These are phyloP conservation scores for Fraxinus greggii DNA, from an alignment of 305 asterid genomes.

Conservation along the genomic window DNA sequence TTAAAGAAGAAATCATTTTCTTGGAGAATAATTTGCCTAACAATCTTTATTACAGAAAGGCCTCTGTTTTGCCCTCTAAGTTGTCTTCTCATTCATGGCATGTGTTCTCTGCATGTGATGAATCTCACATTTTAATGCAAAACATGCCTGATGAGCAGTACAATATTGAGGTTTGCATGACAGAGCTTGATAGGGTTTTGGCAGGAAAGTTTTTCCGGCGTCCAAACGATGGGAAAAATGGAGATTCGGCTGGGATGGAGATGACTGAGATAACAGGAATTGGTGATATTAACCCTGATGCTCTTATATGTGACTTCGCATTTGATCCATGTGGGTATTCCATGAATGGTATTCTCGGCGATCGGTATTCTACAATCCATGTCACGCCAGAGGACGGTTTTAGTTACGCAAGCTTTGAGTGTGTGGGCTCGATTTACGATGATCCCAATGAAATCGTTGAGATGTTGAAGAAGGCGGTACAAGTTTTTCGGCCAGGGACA, in stretches of 20 bases:
- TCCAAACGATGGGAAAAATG: slow-evolving; percentile 38
- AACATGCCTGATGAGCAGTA: slow-evolving; percentile 19
- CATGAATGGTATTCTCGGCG: slow-evolving; percentile 57
- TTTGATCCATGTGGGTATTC: slow-evolving; percentile 77
- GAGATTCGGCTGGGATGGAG: slow-evolving; percentile 49
- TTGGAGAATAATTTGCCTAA: slow-evolving; percentile 44
- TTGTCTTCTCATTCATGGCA: slow-evolving; percentile 54
- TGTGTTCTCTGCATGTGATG: slow-evolving; percentile 49
- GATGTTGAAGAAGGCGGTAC: slow-evolving; percentile 53
- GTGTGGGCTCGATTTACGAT: slow-evolving; percentile 47
- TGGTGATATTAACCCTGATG: slow-evolving; percentile 38
- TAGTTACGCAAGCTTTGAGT: slow-evolving; percentile 43
- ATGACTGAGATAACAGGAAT: slow-evolving; percentile 60
- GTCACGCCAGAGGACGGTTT: slow-evolving; percentile 47
- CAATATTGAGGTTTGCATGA: slow-evolving; percentile 40
- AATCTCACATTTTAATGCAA: slow-evolving; percentile 8
- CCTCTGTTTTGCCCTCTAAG: slow-evolving; percentile 35
- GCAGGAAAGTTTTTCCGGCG: slow-evolving; percentile 50
- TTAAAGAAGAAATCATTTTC: slow-evolving; percentile 45
- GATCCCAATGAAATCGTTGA: slow-evolving; percentile 30
- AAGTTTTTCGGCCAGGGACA: slow-evolving; percentile 67
- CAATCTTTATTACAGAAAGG: slow-evolving; percentile 44
- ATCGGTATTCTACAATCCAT: slow-evolving; percentile 44
- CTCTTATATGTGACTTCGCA: slow-evolving; percentile 57
- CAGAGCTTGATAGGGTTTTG: slow-evolving; percentile 46